Percentiles rank a stretch among this genome's conserved stretches.
These are phyloP conservation scores for Zygoascus biomembranicola DNA, from an alignment of 805 yeast species.

Conservation along the genomic window DNA sequence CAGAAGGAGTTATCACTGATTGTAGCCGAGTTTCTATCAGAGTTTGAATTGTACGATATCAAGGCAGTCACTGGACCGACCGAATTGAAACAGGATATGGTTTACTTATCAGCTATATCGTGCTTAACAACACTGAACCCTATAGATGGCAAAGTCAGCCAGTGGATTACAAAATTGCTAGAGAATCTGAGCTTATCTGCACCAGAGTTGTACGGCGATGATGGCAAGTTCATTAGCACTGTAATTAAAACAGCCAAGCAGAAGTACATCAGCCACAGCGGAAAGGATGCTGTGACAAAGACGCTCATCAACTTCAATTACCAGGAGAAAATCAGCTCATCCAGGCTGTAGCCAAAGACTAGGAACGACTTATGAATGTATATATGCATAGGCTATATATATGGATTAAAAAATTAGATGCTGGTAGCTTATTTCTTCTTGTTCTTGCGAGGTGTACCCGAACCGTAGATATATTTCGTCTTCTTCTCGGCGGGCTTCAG, in stretches of 20 bases:
- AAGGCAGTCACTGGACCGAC: neutral
- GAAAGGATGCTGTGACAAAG: neutral
- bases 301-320: neutral
- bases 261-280: neutral
- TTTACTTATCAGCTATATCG: neutral
- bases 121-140: neutral
- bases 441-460: conserved; percentile 53
- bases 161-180: conserved; percentile 1
- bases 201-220: neutral
- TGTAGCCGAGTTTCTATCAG: neutral
- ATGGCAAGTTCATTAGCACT: neutral
- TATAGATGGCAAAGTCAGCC: neutral
- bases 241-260: neutral
- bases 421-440: conserved; percentile 16
- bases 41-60: neutral
- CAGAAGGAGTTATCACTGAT: neutral
- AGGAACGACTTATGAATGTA: neutral
- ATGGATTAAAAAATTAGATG: neutral
- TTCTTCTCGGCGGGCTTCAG: conserved; percentile 97
- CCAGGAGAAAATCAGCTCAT: neutral
- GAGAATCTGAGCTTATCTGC: neutral
- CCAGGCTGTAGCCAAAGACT: neutral
- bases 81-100: neutral
- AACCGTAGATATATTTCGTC: conserved; percentile 50
- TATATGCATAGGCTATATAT: neutral